Evolutionary conservation across 106 monocot species (phyloP).

Genomic region (Phalaenopsis aphrodite): DNA sequence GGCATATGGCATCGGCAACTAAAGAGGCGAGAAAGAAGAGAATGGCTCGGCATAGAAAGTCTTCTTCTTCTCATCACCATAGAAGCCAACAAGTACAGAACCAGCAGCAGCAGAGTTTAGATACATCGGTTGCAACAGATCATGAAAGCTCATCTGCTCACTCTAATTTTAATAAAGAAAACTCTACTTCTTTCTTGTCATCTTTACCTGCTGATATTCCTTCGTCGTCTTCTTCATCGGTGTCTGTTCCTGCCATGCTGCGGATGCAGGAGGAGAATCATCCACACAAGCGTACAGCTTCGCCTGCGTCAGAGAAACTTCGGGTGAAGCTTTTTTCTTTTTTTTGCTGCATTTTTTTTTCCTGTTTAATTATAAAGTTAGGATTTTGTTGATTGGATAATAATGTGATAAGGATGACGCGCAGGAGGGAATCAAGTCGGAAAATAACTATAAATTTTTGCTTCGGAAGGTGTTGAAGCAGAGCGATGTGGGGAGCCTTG

Average conservation of each 20-base stretch:
- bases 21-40: constrained; percentile 91
- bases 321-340: not conserved
- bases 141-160: not conserved
- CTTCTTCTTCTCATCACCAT: constrained; percentile 26
- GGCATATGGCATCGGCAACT: constrained; percentile 37
- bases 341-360: no score
- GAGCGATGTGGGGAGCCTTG: constrained; percentile 91
- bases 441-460: constrained; percentile 80
- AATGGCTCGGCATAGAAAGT: constrained; percentile 80
- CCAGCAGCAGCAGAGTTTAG: not conserved
- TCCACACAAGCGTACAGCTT: not conserved
- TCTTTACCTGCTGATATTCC: not conserved
- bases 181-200: not conserved
- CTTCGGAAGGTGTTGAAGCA: constrained; percentile 95
- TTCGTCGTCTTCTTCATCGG: no score
- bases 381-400: not conserved
- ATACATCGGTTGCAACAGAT: not conserved
- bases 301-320: not conserved
- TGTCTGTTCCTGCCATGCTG: no score
- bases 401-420: not conserved
- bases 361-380: no score
- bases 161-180: not conserved
- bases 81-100: constrained; percentile 5
- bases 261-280: not conserved
- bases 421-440: constrained; percentile 43